Percentiles rank a stretch among this genome's conserved stretches.
Evolutionary conservation across 2,329 filamentous ascomycete species (phyloP).

Genomic region (Hansfordia pulvinata): DNA sequence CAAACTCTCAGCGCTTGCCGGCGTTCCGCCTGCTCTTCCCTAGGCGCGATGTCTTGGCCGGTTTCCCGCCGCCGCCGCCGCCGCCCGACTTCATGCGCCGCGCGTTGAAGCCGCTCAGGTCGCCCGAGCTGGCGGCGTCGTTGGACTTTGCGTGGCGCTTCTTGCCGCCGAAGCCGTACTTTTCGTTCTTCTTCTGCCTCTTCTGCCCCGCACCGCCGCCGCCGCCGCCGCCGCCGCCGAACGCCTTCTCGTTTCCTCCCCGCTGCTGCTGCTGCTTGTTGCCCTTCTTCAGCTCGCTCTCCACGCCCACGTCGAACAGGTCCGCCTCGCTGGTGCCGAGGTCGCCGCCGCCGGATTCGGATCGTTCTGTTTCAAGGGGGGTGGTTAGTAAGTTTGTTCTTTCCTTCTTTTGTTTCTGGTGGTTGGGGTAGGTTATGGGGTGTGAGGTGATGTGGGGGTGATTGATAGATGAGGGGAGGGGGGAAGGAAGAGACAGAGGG

Average conservation of each 20-base stretch:
- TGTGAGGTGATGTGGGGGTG: no score
- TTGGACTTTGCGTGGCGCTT: conserved; percentile 86
- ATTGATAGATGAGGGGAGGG: conserved; percentile 2
- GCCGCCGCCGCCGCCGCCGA: conserved; percentile 21
- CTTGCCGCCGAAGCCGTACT: conserved; percentile 93
- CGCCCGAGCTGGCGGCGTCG: conserved; percentile 70
- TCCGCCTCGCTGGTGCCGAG: conserved; percentile 65
- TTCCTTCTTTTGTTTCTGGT: no score
- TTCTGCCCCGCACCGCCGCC: conserved; percentile 38
- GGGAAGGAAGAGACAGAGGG: conserved; percentile 1
- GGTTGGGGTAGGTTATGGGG: conserved; percentile 1
- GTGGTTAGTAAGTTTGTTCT: conserved; percentile 13
- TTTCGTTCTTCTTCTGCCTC: conserved; percentile 85
- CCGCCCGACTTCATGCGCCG: conserved; percentile 66
- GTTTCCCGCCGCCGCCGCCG: conserved; percentile 21
- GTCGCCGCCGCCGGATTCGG: conserved; percentile 49
- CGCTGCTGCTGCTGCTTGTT: conserved; percentile 29
- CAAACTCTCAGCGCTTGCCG: no score
- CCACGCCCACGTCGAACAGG: conserved; percentile 82
- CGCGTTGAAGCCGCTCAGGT: conserved; percentile 66
- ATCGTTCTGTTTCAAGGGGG: conserved; percentile 54
- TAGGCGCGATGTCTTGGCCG: conserved; percentile 25
- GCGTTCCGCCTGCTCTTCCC: conserved; percentile 40
- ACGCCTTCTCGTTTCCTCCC: no score
- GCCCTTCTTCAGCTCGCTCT: conserved; percentile 45